Conservation (phyloP, 2,329 filamentous ascomycete genomes). For the Fusarium caatingaense region DNA sequence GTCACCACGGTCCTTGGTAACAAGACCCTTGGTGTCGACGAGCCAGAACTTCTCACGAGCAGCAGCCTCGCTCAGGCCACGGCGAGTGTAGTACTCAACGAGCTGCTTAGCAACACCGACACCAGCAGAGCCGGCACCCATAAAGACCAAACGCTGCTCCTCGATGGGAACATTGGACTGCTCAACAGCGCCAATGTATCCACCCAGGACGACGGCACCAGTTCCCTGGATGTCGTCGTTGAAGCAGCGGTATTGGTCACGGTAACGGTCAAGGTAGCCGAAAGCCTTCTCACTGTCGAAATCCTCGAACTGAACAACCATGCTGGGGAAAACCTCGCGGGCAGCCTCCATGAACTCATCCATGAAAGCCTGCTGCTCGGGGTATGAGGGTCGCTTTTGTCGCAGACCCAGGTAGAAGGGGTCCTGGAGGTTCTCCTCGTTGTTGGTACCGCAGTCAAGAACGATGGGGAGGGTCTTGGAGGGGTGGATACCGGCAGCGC, state of each 20-base stretch:
- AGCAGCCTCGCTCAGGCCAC: conserved; percentile 87
- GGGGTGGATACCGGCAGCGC: conserved; percentile 93
- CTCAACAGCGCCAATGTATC: conserved; percentile 82
- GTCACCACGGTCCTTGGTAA: conserved; percentile 92
- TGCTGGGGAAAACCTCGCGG: conserved; percentile 75
- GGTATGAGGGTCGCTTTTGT: conserved; percentile 79
- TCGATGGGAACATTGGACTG: conserved; percentile 85
- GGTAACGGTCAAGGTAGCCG: conserved; percentile 90
- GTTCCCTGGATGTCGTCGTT: conserved; percentile 99
- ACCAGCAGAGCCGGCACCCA: conserved; percentile 94
- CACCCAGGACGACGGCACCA: conserved; percentile 91
- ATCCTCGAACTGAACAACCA: conserved; percentile 93
- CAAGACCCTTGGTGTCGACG: conserved; percentile 95
- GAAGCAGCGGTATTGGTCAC: conserved; percentile 91
- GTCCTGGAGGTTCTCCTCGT: conserved; percentile 73
- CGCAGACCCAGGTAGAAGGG: conserved; percentile 91
- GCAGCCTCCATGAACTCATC: conserved; percentile 97
- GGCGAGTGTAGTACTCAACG: conserved; percentile 94
- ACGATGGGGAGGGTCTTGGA: conserved; percentile 81
- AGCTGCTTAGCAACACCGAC: conserved; percentile 98
- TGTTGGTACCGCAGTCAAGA: conserved; percentile 73
- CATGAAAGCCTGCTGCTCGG: conserved; percentile 89
- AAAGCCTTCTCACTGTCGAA: conserved; percentile 95
- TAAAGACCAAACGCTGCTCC: conserved; percentile 95
- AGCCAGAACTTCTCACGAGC: conserved; percentile 96